Percentiles rank a stretch among this genome's conserved stretches.
Conservation (phyloP, 345 rosid genomes). For the Brassica incana region DNA sequence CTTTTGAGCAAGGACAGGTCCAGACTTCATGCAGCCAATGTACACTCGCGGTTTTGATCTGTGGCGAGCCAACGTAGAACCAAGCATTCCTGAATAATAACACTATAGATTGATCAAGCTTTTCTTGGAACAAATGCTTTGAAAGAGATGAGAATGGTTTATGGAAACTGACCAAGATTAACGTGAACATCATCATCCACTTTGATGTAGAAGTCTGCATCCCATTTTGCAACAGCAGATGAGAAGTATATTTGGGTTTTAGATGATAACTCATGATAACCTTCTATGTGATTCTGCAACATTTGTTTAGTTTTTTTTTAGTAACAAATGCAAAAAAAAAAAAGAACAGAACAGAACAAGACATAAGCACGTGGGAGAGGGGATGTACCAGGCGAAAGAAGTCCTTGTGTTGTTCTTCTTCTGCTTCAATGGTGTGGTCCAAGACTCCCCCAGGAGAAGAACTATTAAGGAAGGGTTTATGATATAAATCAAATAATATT, state of each 20-base stretch:
- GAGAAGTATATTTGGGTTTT: constrained; percentile 79
- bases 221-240: constrained; percentile 81
- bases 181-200: constrained; percentile 90
- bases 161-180: constrained; percentile 78
- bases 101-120: not conserved
- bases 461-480: not conserved
- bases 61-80: constrained; percentile 53
- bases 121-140: constrained; percentile 13
- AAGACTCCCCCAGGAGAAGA: constrained; percentile 65
- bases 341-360: not conserved
- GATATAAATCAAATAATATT: constrained; percentile 38
- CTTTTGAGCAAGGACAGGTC: constrained; percentile 81
- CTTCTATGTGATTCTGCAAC: constrained; percentile 77
- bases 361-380: not conserved
- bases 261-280: constrained; percentile 76
- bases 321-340: not conserved
- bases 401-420: constrained; percentile 65
- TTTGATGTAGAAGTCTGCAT: constrained; percentile 83
- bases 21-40: constrained; percentile 97
- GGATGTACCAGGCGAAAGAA: constrained; percentile 63
- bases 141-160: constrained; percentile 7
- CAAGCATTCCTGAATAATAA: constrained; percentile 59
- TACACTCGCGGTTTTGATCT: constrained; percentile 67
- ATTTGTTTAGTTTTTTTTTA: constrained; percentile 43
- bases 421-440: constrained; percentile 67